Evolutionary conservation across 257 asterid genomes (phyloP).

Genomic region (Lantana camara): DNA sequence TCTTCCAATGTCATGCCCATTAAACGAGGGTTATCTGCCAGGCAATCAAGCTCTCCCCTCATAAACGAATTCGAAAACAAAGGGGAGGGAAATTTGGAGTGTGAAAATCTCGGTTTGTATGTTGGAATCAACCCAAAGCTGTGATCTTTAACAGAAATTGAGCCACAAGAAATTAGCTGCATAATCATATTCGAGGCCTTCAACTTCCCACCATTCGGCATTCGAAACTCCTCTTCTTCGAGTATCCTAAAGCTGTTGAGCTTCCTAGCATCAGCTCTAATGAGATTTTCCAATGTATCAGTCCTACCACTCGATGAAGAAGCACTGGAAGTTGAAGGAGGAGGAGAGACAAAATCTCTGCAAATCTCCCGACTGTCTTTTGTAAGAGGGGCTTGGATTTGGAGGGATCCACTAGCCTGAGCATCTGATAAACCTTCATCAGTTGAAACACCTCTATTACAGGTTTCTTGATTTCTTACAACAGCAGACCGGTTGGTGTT

Average conservation of each 20-base stretch:
- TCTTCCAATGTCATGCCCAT: conserved; percentile 70
- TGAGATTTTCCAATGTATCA: conserved; percentile 87
- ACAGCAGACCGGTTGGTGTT: conserved; percentile 35
- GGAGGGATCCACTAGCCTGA: conserved; percentile 32
- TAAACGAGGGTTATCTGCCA: conserved; percentile 68
- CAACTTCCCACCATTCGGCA: conserved; percentile 56
- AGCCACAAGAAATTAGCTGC: conserved; percentile 94
- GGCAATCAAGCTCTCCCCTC: conserved; percentile 80
- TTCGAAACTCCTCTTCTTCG: conserved; percentile 62
- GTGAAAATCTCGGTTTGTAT: conserved; percentile 79
- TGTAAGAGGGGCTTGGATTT: conserved; percentile 33
- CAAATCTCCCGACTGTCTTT: conserved; percentile 57
- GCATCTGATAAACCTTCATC: conserved; percentile 59
- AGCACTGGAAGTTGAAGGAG: conserved; percentile 72
- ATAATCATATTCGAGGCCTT: conserved; percentile 86
- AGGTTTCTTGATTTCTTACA: conserved; percentile 43
- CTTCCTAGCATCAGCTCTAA: conserved; percentile 80
- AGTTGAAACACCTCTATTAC: conserved; percentile 74
- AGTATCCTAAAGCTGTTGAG: conserved; percentile 77
- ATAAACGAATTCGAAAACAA: conserved; percentile 69
- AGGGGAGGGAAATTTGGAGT: conserved; percentile 78
- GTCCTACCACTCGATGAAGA: conserved; percentile 77
- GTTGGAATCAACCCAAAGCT: conserved; percentile 80
- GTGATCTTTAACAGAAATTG: conserved; percentile 87
- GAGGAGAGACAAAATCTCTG: conserved; percentile 63